Evolutionary conservation across 1,284 basidiomycete genomes (phyloP).

Genomic region (Boletellus dicymbophilus): DNA sequence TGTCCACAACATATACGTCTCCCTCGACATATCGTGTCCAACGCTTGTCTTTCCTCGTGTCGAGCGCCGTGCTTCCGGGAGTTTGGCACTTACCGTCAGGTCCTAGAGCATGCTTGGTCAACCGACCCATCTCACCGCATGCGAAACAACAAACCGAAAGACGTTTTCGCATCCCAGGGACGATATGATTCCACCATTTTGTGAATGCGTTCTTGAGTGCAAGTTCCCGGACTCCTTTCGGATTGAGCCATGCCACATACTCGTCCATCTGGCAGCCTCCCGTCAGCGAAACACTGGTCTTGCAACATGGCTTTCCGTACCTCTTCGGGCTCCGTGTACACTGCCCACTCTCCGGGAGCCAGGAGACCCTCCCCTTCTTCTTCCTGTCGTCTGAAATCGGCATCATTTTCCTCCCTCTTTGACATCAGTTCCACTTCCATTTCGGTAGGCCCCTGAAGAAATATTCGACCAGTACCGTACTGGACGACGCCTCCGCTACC

Average conservation of each 20-base stretch:
- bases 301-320: constrained; percentile 41
- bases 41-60: constrained; percentile 61
- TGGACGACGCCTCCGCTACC: constrained; percentile 73
- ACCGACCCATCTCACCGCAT: background rate
- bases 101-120: constrained; percentile 48
- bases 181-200: constrained; percentile 87
- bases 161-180: constrained; percentile 78
- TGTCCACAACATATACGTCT: constrained; percentile 83
- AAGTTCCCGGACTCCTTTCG: constrained; percentile 87
- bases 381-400: constrained; percentile 58
- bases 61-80: constrained; percentile 78
- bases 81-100: constrained; percentile 60
- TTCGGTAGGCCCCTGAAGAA: constrained; percentile 86
- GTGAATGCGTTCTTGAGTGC: constrained; percentile 78
- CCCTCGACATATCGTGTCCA: constrained; percentile 64
- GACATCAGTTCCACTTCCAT: constrained; percentile 72
- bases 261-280: constrained; percentile 67
- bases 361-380: constrained; percentile 83
- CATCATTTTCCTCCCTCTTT: constrained; percentile 60
- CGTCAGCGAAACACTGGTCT: constrained; percentile 12
- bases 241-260: constrained; percentile 88
- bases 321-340: constrained; percentile 86
- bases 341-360: constrained; percentile 83
- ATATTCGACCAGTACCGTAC: constrained; percentile 88
- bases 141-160: constrained; percentile 53